phyloP scores from a whole-genome alignment of 345 rosid genomes.

The Populus alba region DNA sequence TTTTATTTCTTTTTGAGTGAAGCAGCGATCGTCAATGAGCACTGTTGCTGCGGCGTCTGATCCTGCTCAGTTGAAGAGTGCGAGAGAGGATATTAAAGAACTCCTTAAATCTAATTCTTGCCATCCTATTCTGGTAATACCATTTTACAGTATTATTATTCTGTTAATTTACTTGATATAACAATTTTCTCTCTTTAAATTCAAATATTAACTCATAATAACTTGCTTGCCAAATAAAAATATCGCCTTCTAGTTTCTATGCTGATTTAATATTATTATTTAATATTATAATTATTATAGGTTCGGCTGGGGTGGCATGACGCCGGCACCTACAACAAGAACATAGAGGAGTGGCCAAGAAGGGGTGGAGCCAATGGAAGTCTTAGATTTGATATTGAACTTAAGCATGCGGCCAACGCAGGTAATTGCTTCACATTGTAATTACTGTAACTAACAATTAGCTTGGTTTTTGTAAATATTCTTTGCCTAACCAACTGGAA shows the following conservation, averaged over 20 bases:
- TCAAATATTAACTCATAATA: not conserved
- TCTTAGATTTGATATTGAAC: slow-evolving; percentile 84
- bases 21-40: slow-evolving; percentile 46
- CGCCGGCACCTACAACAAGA: slow-evolving; percentile 91
- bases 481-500: slow-evolving; percentile 19
- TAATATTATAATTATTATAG: slow-evolving; percentile 25
- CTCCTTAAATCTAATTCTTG: slow-evolving; percentile 71
- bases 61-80: slow-evolving; percentile 77
- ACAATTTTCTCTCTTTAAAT: not conserved
- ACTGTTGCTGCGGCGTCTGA: slow-evolving; percentile 62
- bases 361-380: slow-evolving; percentile 97
- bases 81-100: slow-evolving; percentile 81
- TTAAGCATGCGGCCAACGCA: slow-evolving; percentile 93
- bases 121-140: slow-evolving; percentile 74
- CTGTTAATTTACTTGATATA: not conserved
- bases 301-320: slow-evolving; percentile 97
- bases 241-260: not conserved
- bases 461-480: not conserved
- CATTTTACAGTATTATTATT: not conserved
- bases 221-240: not conserved
- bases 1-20: not conserved
- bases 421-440: slow-evolving; percentile 42
- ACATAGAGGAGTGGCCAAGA: slow-evolving; percentile 82
- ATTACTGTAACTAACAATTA: slow-evolving; percentile 1
- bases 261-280: not conserved